Evolutionary conservation across 148 eudicot genomes (phyloP).

Genomic region (Dysphania ambrosioides): DNA sequence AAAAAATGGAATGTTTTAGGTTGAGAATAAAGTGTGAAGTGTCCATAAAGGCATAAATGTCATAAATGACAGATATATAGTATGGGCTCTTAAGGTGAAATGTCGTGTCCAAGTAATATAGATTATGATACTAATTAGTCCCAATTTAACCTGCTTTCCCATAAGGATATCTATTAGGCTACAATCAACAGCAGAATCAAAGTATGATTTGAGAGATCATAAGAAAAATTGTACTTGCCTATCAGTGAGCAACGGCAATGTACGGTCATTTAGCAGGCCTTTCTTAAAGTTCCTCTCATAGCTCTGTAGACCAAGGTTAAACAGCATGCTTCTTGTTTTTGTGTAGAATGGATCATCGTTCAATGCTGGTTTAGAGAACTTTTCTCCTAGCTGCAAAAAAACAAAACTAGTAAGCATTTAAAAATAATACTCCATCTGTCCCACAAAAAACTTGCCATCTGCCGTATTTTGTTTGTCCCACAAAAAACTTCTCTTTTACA

Average conservation of each 20-base stretch:
- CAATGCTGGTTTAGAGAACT: slow-evolving; percentile 52
- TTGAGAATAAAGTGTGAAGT: neutral
- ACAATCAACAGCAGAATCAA: neutral
- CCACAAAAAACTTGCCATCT: too few relatives aligned
- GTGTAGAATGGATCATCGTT: slow-evolving; percentile 60
- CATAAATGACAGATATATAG: too few relatives aligned
- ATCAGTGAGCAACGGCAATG: slow-evolving; percentile 80
- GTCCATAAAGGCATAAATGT: too few relatives aligned
- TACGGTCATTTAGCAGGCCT: slow-evolving; percentile 73
- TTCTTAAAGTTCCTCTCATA: slow-evolving; percentile 90
- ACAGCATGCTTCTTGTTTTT: slow-evolving; percentile 65
- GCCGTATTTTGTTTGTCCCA: too few relatives aligned
- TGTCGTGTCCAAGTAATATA: neutral
- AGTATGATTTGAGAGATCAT: neutral
- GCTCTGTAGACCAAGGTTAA: slow-evolving; percentile 70
- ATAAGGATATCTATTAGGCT: neutral
- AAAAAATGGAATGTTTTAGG: neutral
- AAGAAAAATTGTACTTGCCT: slow-evolving; percentile 49
- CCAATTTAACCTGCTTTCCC: neutral
- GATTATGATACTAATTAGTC: neutral
- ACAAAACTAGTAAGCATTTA: slow-evolving; percentile 3
- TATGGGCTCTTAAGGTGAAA: neutral
- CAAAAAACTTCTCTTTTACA: too few relatives aligned
- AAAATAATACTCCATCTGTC: too few relatives aligned
- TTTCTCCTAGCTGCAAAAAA: slow-evolving; percentile 67